These are phyloP conservation scores for Amanita pallidorosea DNA, from an alignment of 768 basidiomycete species.

Conservation along the genomic window DNA sequence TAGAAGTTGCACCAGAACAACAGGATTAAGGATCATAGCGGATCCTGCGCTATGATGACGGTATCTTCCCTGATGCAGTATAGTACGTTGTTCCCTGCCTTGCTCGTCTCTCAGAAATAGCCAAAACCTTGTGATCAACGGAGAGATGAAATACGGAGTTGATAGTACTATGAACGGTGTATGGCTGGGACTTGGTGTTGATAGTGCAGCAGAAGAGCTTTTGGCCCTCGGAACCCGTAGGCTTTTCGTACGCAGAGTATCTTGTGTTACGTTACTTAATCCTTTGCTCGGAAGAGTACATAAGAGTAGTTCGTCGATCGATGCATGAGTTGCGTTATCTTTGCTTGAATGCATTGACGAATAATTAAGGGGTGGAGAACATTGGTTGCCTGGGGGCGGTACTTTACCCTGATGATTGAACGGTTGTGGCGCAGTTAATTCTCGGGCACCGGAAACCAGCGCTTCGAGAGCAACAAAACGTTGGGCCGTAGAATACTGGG, in stretches of 20 bases:
- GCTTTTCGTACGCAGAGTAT: slow-evolving; percentile 31
- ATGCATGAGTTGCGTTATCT: slow-evolving; percentile 27
- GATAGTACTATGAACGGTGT: slow-evolving; percentile 54
- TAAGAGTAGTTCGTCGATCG: slow-evolving; percentile 51
- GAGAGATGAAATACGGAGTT: slow-evolving; percentile 81
- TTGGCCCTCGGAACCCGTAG: slow-evolving; percentile 30
- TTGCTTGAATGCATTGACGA: not conserved
- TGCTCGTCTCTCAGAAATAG: slow-evolving; percentile 81
- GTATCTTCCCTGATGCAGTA: slow-evolving; percentile 38
- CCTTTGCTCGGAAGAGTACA: slow-evolving; percentile 21
- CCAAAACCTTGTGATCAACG: slow-evolving; percentile 93
- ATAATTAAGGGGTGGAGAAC: slow-evolving; percentile 50
- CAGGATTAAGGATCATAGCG: slow-evolving; percentile 70
- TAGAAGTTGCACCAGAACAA: slow-evolving; percentile 69
- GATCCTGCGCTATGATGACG: slow-evolving; percentile 68
- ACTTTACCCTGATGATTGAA: slow-evolving; percentile 42
- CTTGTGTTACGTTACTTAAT: slow-evolving; percentile 26
- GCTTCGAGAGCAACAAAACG: slow-evolving; percentile 81
- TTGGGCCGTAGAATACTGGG: slow-evolving; percentile 83
- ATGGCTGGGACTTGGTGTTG: not conserved
- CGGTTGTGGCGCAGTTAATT: slow-evolving; percentile 35
- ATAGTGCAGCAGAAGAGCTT: slow-evolving; percentile 19
- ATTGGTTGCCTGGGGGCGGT: slow-evolving; percentile 44
- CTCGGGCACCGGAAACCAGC: slow-evolving; percentile 76
- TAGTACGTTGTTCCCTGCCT: slow-evolving; percentile 60